Evolutionary conservation across 2,329 filamentous ascomycete genomes (phyloP).

Genomic region (Aspergillus melleus): DNA sequence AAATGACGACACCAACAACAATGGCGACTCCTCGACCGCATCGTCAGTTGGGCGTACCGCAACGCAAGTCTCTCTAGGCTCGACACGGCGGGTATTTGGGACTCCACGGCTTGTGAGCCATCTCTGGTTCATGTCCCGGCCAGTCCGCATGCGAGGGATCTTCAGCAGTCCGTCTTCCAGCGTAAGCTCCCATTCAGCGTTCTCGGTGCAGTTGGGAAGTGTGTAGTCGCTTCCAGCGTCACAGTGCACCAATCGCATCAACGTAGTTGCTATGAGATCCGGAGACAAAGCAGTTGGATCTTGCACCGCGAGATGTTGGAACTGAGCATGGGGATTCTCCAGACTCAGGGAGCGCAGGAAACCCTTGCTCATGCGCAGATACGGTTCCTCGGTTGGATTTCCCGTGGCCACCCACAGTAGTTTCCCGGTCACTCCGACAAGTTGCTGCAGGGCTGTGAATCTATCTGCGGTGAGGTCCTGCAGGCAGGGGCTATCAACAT

Average conservation of each 20-base stretch:
- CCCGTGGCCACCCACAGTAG: conserved; percentile 3
- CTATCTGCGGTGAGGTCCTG: not conserved
- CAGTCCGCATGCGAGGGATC: not conserved
- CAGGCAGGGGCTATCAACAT: not conserved
- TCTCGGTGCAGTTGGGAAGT: not conserved
- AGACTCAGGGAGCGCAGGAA: not conserved
- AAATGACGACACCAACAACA: not conserved
- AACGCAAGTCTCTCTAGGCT: not conserved
- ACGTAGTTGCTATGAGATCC: not conserved
- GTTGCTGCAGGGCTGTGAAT: not conserved
- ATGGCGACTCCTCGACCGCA: not conserved
- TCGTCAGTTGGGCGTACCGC: not conserved
- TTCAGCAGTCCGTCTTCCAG: conserved; percentile 1
- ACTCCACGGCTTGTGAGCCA: not conserved
- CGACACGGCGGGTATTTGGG: not conserved
- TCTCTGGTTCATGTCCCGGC: not conserved
- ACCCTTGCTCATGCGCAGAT: conserved; percentile 5
- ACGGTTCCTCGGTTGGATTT: not conserved
- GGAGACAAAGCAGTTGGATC: not conserved
- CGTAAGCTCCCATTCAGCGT: conserved; percentile 1
- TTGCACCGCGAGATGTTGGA: conserved; percentile 1
- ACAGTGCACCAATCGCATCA: conserved; percentile 4
- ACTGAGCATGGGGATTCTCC: not conserved
- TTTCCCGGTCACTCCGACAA: not conserved
- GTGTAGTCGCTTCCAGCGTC: not conserved